Evolutionary conservation across 2,329 filamentous ascomycete species (phyloP).

Genomic region (Penicillium aurantiogriseum): DNA sequence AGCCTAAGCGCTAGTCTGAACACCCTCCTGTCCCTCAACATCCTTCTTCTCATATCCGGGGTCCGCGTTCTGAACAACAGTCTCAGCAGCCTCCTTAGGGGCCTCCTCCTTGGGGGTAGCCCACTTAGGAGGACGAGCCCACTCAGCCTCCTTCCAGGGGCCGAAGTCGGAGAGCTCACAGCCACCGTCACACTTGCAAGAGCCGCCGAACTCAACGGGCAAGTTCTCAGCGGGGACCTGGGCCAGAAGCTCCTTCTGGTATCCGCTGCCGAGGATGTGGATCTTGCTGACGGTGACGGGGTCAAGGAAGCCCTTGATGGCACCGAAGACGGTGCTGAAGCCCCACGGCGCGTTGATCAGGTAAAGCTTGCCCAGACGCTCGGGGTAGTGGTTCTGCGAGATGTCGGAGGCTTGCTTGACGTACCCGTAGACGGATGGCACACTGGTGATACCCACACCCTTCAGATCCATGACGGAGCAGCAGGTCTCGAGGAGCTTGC

Average conservation of each 20-base stretch:
- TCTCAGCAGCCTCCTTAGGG: slow-evolving; percentile 14
- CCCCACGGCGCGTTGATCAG: slow-evolving; percentile 98
- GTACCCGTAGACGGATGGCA: slow-evolving; percentile 82
- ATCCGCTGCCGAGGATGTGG: slow-evolving; percentile 76
- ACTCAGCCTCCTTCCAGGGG: slow-evolving; percentile 66
- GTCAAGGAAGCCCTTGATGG: slow-evolving; percentile 92
- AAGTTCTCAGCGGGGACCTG: slow-evolving; percentile 91
- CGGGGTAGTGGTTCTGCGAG: slow-evolving; percentile 98
- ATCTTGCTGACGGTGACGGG: slow-evolving; percentile 97
- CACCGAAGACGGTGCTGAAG: slow-evolving; percentile 78
- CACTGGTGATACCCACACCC: slow-evolving; percentile 80
- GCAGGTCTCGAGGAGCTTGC: slow-evolving; percentile 90
- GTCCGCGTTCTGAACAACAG: slow-evolving; percentile 27
- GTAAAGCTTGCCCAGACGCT: slow-evolving; percentile 93
- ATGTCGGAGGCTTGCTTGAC: slow-evolving; percentile 80
- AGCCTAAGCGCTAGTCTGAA: slow-evolving; percentile 32
- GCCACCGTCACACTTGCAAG: slow-evolving; percentile 76
- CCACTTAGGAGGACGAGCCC: slow-evolving; percentile 47
- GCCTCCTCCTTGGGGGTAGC: slow-evolving; percentile 32
- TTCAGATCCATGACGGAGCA: slow-evolving; percentile 99
- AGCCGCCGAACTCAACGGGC: slow-evolving; percentile 79
- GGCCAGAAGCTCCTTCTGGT: slow-evolving; percentile 77
- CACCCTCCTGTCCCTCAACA: slow-evolving; percentile 26
- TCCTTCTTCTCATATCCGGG: slow-evolving; percentile 29
- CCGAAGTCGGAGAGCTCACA: slow-evolving; percentile 86